phyloP scores from a whole-genome alignment of 75 land plant genomes.

The Pseudotsuga menziesii region DNA sequence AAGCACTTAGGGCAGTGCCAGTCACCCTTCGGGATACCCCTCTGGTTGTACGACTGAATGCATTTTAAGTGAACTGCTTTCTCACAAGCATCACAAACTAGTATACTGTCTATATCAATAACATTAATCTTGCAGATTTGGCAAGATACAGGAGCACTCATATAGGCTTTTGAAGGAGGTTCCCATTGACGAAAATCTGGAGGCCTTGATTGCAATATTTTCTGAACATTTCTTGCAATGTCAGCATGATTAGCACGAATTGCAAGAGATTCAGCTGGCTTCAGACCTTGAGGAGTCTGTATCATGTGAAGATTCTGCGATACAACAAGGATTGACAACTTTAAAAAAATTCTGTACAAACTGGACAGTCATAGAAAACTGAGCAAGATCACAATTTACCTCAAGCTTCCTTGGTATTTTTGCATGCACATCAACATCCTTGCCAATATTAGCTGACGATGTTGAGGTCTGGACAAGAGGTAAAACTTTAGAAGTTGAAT shows the following conservation, averaged over 20 bases:
- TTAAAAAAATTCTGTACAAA: slow-evolving; percentile 14
- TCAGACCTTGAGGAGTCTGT: slow-evolving; percentile 22
- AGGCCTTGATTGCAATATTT: slow-evolving; percentile 39
- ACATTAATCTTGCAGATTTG: slow-evolving; percentile 51
- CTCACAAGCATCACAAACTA: slow-evolving; percentile 89
- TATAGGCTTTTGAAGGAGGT: slow-evolving; percentile 59
- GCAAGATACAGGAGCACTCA: slow-evolving; percentile 54
- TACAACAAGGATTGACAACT: slow-evolving; percentile 9
- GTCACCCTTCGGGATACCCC: slow-evolving; percentile 65
- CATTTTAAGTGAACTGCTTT: slow-evolving; percentile 72
- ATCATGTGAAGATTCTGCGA: slow-evolving; percentile 1
- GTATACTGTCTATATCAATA: slow-evolving; percentile 43
- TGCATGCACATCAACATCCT: neutral
- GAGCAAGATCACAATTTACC: slow-evolving; percentile 5
- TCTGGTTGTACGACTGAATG: slow-evolving; percentile 41
- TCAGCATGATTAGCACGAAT: slow-evolving; percentile 30
- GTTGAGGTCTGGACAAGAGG: neutral
- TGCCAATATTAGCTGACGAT: neutral
- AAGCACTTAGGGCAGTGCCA: slow-evolving; percentile 85
- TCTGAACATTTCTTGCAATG: slow-evolving; percentile 45
- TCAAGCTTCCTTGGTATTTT: slow-evolving; percentile 18
- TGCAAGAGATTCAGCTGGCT: slow-evolving; percentile 16
- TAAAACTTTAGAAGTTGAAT: neutral
- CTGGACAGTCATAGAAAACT: slow-evolving; percentile 9
- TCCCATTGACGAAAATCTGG: slow-evolving; percentile 35